Percentiles rank a stretch among this genome's conserved stretches.
phyloP scores from a whole-genome alignment of 2,329 filamentous ascomycete species.

The Fusarium vanettenii region DNA sequence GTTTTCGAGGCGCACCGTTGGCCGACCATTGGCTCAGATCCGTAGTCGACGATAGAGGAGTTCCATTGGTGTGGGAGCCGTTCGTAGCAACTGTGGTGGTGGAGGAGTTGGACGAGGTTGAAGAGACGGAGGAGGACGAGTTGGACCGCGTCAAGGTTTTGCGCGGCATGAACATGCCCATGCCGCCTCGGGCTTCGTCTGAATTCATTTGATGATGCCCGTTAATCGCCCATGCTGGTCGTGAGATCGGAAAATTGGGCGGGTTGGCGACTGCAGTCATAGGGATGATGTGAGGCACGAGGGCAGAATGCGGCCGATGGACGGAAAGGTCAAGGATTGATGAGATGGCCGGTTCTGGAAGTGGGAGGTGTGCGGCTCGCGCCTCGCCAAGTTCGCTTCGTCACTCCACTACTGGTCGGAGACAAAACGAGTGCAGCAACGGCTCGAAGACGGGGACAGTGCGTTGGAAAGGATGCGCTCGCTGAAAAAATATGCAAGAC shows the following conservation, averaged over 20 bases:
- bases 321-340: slow-evolving; percentile 32
- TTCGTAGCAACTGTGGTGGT: slow-evolving; percentile 73
- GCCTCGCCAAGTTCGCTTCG: slow-evolving; percentile 31
- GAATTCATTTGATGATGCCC: slow-evolving; percentile 77
- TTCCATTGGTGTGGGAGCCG: slow-evolving; percentile 72
- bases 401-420: slow-evolving; percentile 35
- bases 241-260: slow-evolving; percentile 71
- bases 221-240: slow-evolving; percentile 74
- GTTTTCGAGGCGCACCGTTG: slow-evolving; percentile 62
- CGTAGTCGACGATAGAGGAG: slow-evolving; percentile 57
- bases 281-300: slow-evolving; percentile 49
- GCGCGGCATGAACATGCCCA: slow-evolving; percentile 83
- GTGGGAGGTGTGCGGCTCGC: slow-evolving; percentile 38
- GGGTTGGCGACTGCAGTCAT: slow-evolving; percentile 78
- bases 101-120: slow-evolving; percentile 75
- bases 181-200: slow-evolving; percentile 79
- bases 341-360: slow-evolving; percentile 30
- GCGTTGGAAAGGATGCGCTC: slow-evolving; percentile 16
- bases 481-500: slow-evolving; percentile 16
- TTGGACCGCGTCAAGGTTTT: slow-evolving; percentile 89
- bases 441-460: neutral
- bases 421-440: slow-evolving; percentile 7
- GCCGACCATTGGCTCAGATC: slow-evolving; percentile 64
- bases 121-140: slow-evolving; percentile 92
- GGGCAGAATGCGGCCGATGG: slow-evolving; percentile 33